Percentiles rank a stretch among this genome's conserved stretches.
Conservation (phyloP, 805 yeast genomes). For the Scheffersomyces stipitis region DNA sequence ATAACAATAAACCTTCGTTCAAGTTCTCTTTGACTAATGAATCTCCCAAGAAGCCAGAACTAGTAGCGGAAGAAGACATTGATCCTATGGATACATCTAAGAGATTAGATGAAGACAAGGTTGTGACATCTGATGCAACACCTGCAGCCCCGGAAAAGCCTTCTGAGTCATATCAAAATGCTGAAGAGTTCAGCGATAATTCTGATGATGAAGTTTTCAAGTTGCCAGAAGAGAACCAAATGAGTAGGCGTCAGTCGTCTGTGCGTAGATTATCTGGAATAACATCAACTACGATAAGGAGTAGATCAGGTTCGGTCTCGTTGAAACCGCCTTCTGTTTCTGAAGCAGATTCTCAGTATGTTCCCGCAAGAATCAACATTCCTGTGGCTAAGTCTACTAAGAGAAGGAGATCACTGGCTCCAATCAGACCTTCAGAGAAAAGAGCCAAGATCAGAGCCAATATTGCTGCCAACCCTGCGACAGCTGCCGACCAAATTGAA, state of each 20-base stretch:
- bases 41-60: not conserved
- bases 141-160: not conserved
- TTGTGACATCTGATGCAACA: slow-evolving; percentile 2
- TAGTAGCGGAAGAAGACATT: slow-evolving; percentile 17
- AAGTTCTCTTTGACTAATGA: not conserved
- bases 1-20: not conserved
- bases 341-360: slow-evolving; percentile 7
- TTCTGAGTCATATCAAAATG: no score
- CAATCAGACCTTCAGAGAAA: slow-evolving; percentile 4
- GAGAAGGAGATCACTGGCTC: slow-evolving; percentile 26
- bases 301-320: slow-evolving; percentile 32
- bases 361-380: slow-evolving; percentile 39
- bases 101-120: slow-evolving; percentile 2
- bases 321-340: slow-evolving; percentile 12
- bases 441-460: slow-evolving; percentile 1
- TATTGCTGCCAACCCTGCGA: slow-evolving; percentile 8
- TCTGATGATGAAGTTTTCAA: slow-evolving; percentile 33
- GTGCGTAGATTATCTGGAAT: slow-evolving; percentile 39
- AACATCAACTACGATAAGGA: slow-evolving; percentile 20
- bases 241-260: slow-evolving; percentile 26
- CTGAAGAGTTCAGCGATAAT: slow-evolving; percentile 11
- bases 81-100: slow-evolving; percentile 25
- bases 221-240: slow-evolving; percentile 15
- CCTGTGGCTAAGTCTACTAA: slow-evolving; percentile 31
- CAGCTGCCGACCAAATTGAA: slow-evolving; percentile 3